phyloP scores from a whole-genome alignment of 2,329 filamentous ascomycete genomes.

The Teratosphaeria pseudoeucalypti region DNA sequence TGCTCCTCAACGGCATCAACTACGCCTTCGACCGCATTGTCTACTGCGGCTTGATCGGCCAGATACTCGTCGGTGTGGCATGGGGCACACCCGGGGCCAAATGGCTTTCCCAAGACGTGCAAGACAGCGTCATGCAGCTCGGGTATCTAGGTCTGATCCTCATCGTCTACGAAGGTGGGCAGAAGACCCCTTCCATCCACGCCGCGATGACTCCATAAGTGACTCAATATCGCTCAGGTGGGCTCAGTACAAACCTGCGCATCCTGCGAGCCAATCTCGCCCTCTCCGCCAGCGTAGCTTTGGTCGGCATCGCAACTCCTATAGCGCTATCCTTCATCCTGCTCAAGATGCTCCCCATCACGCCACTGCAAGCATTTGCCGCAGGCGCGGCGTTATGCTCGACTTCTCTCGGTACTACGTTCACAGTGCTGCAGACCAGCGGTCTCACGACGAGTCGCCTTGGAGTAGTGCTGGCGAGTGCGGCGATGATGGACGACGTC shows the following conservation, averaged over 20 bases:
- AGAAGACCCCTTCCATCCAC: background rate
- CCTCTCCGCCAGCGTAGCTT: slow-evolving; percentile 38
- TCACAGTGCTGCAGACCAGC: slow-evolving; percentile 53
- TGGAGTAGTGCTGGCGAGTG: slow-evolving; percentile 55
- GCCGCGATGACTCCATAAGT: background rate
- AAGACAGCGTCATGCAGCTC: slow-evolving; percentile 51
- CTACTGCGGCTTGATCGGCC: slow-evolving; percentile 45
- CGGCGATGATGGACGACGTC: slow-evolving; percentile 76
- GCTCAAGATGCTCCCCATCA: slow-evolving; percentile 37
- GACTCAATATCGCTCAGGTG: slow-evolving; percentile 34
- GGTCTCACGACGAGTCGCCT: slow-evolving; percentile 44
- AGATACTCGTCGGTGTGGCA: slow-evolving; percentile 59
- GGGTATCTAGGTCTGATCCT: slow-evolving; percentile 66
- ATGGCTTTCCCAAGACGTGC: slow-evolving; percentile 43
- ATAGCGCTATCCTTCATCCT: slow-evolving; percentile 58
- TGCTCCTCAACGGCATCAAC: slow-evolving; percentile 14
- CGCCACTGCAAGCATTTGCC: slow-evolving; percentile 55
- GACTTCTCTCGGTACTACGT: slow-evolving; percentile 64
- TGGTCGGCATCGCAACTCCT: slow-evolving; percentile 32
- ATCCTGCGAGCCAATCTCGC: slow-evolving; percentile 49
- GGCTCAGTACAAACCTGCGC: slow-evolving; percentile 45
- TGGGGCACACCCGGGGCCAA: slow-evolving; percentile 58
- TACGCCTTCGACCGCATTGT: slow-evolving; percentile 12
- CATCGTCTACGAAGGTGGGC: slow-evolving; percentile 57
- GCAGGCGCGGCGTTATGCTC: slow-evolving; percentile 64